These are phyloP conservation scores for Claviceps arundinis DNA, from an alignment of 2,329 filamentous ascomycete genomes.

Conservation along the genomic window DNA sequence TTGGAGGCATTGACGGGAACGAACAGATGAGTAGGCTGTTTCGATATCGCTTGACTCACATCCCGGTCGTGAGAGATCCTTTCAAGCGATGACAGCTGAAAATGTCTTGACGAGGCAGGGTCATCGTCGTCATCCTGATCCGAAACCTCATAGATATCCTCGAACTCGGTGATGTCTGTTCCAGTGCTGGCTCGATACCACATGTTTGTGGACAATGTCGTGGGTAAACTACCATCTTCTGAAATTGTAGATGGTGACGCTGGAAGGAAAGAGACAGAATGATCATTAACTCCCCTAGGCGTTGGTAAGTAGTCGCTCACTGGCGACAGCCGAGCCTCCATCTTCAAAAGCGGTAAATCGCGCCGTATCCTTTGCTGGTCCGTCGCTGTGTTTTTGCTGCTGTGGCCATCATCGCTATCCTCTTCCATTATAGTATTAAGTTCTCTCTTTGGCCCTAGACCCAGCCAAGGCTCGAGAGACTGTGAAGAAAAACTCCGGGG, in stretches of 20 bases:
- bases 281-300: slow-evolving; percentile 52
- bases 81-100: slow-evolving; percentile 17
- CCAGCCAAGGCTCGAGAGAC: slow-evolving; percentile 41
- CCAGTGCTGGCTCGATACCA: slow-evolving; percentile 52
- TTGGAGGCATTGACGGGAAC: slow-evolving; percentile 32
- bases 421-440: slow-evolving; percentile 58
- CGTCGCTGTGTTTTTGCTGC: slow-evolving; percentile 10
- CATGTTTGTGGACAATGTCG: slow-evolving; percentile 38
- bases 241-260: slow-evolving; percentile 46
- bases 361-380: slow-evolving; percentile 14
- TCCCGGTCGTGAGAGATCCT: slow-evolving; percentile 25
- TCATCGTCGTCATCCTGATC: slow-evolving; percentile 54
- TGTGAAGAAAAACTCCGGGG: slow-evolving; percentile 20
- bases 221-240: slow-evolving; percentile 39
- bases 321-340: slow-evolving; percentile 45
- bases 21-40: slow-evolving; percentile 30
- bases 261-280: slow-evolving; percentile 48
- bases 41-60: slow-evolving; percentile 21
- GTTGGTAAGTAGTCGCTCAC: slow-evolving; percentile 57
- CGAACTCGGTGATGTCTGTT: slow-evolving; percentile 61
- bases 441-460: slow-evolving; percentile 34
- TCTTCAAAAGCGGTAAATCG: slow-evolving; percentile 31
- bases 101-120: slow-evolving; percentile 8
- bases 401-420: slow-evolving; percentile 27
- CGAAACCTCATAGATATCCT: slow-evolving; percentile 78